These are phyloP conservation scores for Hanseniaspora thailandica DNA, from an alignment of 805 yeast species.

Conservation along the genomic window DNA sequence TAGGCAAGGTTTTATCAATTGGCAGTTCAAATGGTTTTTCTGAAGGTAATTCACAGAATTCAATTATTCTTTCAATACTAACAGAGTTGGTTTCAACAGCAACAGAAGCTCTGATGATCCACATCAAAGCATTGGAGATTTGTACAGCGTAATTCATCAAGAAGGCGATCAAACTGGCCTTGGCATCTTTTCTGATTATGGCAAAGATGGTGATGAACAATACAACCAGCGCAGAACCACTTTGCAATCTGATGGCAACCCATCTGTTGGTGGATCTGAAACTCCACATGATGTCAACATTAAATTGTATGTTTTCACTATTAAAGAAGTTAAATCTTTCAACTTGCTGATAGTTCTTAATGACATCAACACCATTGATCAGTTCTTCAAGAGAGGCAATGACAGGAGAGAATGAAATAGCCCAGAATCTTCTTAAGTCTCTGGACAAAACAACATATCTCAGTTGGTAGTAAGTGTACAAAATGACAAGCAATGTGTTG, in stretches of 20 bases:
- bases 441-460: conserved; percentile 61
- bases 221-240: conserved; percentile 40
- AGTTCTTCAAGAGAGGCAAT: conserved; percentile 63
- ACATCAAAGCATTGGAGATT: conserved; percentile 44
- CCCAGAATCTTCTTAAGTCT: conserved; percentile 67
- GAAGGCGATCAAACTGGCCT: conserved; percentile 56
- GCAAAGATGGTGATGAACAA: conserved; percentile 51
- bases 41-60: conserved; percentile 57
- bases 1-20: conserved; percentile 31
- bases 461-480: conserved; percentile 35
- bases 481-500: conserved; percentile 38
- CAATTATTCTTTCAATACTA: conserved; percentile 57
- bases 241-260: conserved; percentile 52
- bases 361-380: conserved; percentile 54
- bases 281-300: conserved; percentile 56
- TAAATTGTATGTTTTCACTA: conserved; percentile 39
- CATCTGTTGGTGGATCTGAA: conserved; percentile 61
- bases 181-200: conserved; percentile 44
- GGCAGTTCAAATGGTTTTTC: conserved; percentile 35
- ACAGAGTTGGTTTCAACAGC: conserved; percentile 54
- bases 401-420: conserved; percentile 55
- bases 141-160: conserved; percentile 52
- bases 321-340: conserved; percentile 38
- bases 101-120: conserved; percentile 53
- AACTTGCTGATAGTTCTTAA: conserved; percentile 45